phyloP scores from a whole-genome alignment of 148 eudicot species.

The Spergularia bocconei region DNA sequence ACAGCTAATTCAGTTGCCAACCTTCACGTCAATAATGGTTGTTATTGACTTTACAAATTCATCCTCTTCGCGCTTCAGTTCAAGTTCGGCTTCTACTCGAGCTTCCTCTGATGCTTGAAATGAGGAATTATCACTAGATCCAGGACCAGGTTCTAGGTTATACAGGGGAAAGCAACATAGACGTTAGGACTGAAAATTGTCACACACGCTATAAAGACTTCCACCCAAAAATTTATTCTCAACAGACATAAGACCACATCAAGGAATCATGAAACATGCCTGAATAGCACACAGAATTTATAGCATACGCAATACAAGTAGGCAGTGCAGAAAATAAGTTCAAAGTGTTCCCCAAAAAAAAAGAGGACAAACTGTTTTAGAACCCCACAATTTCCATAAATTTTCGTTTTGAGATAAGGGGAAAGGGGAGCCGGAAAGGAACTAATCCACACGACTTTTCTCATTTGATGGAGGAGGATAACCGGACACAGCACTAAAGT shows the following conservation, averaged over 20 bases:
- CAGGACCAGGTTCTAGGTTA: constrained; percentile 43
- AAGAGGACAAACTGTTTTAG: no score
- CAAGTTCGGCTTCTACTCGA: constrained; percentile 44
- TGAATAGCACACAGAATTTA: no score
- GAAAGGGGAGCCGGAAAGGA: no score
- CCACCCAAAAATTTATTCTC: not conserved
- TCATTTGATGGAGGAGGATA: no score
- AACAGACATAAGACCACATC: not conserved
- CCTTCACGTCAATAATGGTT: constrained; percentile 64
- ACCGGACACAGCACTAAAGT: no score
- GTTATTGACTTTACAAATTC: constrained; percentile 60
- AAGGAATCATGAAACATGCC: no score
- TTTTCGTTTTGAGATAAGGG: no score
- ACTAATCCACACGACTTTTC: no score
- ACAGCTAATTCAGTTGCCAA: constrained; percentile 24
- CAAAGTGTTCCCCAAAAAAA: no score
- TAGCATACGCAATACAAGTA: no score
- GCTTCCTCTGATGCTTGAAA: constrained; percentile 38
- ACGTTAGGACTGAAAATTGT: not conserved
- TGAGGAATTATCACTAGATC: constrained; percentile 32
- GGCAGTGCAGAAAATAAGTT: no score
- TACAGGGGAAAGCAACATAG: constrained; percentile 3
- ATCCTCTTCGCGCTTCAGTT: constrained; percentile 67
- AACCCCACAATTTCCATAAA: no score
- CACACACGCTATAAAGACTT: not conserved